Evolutionary conservation across 805 yeast species (phyloP), one percentile per base, ranked within the genome.

Genomic region (Candida corydali): DNA sequence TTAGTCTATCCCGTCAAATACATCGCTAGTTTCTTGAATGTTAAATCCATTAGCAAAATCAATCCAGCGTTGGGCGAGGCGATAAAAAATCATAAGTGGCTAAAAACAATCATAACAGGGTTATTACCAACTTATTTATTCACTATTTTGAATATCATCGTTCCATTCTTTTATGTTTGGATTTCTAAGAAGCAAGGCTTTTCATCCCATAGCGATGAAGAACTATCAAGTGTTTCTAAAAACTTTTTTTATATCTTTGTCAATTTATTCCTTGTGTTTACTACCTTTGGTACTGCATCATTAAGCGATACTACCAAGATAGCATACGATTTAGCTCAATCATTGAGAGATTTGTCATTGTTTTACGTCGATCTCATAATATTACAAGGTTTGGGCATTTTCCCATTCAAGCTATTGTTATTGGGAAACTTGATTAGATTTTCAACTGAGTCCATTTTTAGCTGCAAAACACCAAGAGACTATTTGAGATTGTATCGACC

Each of bases 241-340:
- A 93, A 93, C 65, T 91, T 89, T 63, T 89, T 93, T 56, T 93
- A 88, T 59, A 84, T 89, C 25, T 93, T 93, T 63, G 95, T 91
- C 45, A 91, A 91, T 59, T 70, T 93, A 73, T 93, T 91, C 54
- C 68, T 91, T 53, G 95, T 91, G 18, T 93, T 93, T 65, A 91
- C 98, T 1, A 74, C 89, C 51, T 95, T 94, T 6, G 96, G 96
- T 44, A 86, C 96, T 1, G 91, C 93, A 1, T 80, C 93, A 5
- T 66, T 89, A 35, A 84, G 86, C 54, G 98, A 93, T 52, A 87
- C 97, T 1, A 84, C 95, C 1, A 80, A 85, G 55, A 74, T 91
- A 39, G 98, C 98, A 0, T 78, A 79, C 45, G 88, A 85, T 49
- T 65, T 91, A 42, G 97, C 98, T 0, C 76, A 80, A 24, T 83